Conservation (phyloP, 257 asterid species). For the Perilla frutescens region DNA sequence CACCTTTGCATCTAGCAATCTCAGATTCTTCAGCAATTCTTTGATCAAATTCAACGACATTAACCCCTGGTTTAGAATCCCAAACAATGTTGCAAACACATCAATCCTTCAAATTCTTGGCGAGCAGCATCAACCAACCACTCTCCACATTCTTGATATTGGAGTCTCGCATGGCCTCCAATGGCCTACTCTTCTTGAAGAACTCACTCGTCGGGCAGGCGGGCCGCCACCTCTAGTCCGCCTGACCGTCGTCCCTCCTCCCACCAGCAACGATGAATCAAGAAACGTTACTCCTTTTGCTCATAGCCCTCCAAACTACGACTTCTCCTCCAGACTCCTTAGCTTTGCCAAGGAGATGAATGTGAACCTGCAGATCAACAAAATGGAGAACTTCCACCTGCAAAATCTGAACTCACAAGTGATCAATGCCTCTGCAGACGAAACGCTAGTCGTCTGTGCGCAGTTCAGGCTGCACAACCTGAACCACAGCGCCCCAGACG, state of each 20-base stretch:
- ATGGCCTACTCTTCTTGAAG: conserved; percentile 90
- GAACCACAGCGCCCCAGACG: conserved; percentile 61
- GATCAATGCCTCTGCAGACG: conserved; percentile 59
- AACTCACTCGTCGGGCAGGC: conserved; percentile 66
- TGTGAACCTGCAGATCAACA: conserved; percentile 75
- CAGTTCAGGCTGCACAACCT: conserved; percentile 79
- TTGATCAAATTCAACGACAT: conserved; percentile 78
- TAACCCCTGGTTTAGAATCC: conserved; percentile 87
- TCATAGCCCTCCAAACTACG: conserved; percentile 58
- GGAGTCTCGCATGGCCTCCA: conserved; percentile 93
- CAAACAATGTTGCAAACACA: conserved; percentile 75
- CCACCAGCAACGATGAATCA: conserved; percentile 42
- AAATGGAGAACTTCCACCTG: conserved; percentile 56
- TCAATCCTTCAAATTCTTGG: conserved; percentile 74
- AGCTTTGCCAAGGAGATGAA: conserved; percentile 68
- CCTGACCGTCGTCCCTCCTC: conserved; percentile 63
- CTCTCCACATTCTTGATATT: conserved; percentile 83
- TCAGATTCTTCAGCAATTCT: conserved; percentile 64
- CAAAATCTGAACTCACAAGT: conserved; percentile 59
- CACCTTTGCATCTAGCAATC: conserved; percentile 58
- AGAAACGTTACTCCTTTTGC: conserved; percentile 51
- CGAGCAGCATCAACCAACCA: conserved; percentile 45
- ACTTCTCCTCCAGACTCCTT: conserved; percentile 68
- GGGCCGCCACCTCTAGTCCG: conserved; percentile 86
- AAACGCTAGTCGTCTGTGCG: conserved; percentile 65